These are phyloP conservation scores for Cronartium quercuum DNA, from an alignment of 1,284 basidiomycete genomes.

Conservation along the genomic window DNA sequence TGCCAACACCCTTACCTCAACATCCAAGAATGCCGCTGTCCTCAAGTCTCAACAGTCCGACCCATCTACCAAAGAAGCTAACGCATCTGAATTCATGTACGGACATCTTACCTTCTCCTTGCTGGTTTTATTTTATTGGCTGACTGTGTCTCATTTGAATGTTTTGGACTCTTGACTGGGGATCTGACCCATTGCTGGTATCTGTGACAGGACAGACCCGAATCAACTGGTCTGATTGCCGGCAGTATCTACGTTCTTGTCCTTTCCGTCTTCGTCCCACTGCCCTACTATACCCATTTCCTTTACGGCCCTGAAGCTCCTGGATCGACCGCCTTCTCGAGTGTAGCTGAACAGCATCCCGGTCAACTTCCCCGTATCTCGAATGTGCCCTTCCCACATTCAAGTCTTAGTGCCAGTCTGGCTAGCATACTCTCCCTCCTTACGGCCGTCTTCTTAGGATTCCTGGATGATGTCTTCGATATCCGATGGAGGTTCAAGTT, in stretches of 20 bases:
- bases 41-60: background rate
- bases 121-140: background rate
- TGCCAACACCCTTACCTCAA: background rate
- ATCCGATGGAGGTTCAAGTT: slow-evolving; percentile 98
- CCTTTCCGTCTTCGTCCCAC: slow-evolving; percentile 45
- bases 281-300: slow-evolving; percentile 44
- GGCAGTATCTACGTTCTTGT: slow-evolving; percentile 77
- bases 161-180: background rate
- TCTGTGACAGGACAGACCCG: slow-evolving; percentile 60
- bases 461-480: slow-evolving; percentile 96
- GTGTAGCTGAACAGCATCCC: background rate
- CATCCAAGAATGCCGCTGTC: background rate
- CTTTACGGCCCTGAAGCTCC: slow-evolving; percentile 1
- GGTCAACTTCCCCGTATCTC: background rate
- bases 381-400: slow-evolving; percentile 41
- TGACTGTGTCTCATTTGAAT: background rate
- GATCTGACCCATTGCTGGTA: too few species aligned
- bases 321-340: slow-evolving; percentile 11
- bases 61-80: background rate
- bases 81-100: slow-evolving; percentile 1
- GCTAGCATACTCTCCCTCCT: slow-evolving; percentile 84
- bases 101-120: background rate
- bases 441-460: slow-evolving; percentile 87
- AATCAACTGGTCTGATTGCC: slow-evolving; percentile 83
- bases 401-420: slow-evolving; percentile 74